Conservation (phyloP, 75 land plant genomes). For the Pseudotsuga menziesii region DNA sequence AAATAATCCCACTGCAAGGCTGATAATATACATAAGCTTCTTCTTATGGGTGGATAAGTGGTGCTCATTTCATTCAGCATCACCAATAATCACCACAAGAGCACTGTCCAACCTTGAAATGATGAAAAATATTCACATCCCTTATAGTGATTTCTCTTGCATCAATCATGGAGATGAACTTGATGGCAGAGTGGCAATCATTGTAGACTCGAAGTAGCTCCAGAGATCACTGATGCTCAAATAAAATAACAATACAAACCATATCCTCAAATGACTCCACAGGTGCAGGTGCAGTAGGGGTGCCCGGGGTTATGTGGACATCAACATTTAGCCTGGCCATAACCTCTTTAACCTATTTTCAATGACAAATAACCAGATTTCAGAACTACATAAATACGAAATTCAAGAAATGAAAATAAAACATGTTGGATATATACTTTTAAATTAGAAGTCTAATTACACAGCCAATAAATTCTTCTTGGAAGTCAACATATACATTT, state of each 20-base stretch:
- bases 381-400: not conserved
- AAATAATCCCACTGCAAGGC: no score
- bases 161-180: no score
- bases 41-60: no score
- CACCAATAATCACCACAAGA: no score
- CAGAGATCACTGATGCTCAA: no score
- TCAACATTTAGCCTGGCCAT: constrained; percentile 65
- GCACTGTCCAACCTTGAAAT: no score
- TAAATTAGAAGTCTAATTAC: not conserved
- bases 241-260: constrained; percentile 22
- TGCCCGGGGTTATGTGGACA: constrained; percentile 49
- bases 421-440: not conserved
- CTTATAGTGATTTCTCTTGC: no score
- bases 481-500: not conserved
- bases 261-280: constrained; percentile 70
- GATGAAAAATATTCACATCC: no score
- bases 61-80: no score
- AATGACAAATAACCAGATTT: not conserved
- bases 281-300: constrained; percentile 60
- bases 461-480: not conserved
- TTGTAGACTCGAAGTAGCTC: no score
- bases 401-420: not conserved
- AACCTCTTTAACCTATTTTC: constrained; percentile 56
- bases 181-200: no score
- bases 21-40: no score